phyloP scores from a whole-genome alignment of 2,329 filamentous ascomycete genomes.

The Colletotrichum filicis region DNA sequence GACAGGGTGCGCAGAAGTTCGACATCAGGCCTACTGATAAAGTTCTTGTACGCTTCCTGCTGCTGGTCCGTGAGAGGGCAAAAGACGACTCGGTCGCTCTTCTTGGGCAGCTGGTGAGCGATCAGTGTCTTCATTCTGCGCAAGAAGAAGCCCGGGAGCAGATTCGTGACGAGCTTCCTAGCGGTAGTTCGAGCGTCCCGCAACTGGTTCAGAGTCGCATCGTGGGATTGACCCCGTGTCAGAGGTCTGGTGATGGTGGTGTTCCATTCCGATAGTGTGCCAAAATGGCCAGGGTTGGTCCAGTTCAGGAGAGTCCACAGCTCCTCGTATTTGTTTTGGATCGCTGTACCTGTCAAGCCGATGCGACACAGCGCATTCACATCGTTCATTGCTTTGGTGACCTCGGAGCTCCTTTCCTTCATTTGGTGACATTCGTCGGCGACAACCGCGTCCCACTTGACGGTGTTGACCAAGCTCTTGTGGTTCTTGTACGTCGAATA shows the following conservation, averaged over 20 bases:
- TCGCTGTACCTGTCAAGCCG: slow-evolving; percentile 93
- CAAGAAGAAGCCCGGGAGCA: slow-evolving; percentile 90
- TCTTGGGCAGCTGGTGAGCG: slow-evolving; percentile 91
- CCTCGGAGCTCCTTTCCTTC: slow-evolving; percentile 82
- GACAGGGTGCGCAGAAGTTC: slow-evolving; percentile 74
- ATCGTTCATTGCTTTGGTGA: slow-evolving; percentile 87
- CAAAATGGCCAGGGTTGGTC: slow-evolving; percentile 85
- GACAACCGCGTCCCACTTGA: slow-evolving; percentile 93
- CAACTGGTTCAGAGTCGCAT: slow-evolving; percentile 86
- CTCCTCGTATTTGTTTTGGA: slow-evolving; percentile 98
- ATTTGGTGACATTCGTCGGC: slow-evolving; percentile 94
- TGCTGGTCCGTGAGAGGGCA: slow-evolving; percentile 89
- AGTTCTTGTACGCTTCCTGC: slow-evolving; percentile 82
- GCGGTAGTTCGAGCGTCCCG: slow-evolving; percentile 85
- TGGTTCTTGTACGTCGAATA: slow-evolving; percentile 90
- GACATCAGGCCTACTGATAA: slow-evolving; percentile 79
- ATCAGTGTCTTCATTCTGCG: slow-evolving; percentile 94
- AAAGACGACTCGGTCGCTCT: slow-evolving; percentile 94
- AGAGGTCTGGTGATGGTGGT: slow-evolving; percentile 81
- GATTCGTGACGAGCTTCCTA: slow-evolving; percentile 84
- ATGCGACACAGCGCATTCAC: slow-evolving; percentile 93
- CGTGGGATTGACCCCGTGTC: slow-evolving; percentile 89
- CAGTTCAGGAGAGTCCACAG: slow-evolving; percentile 96
- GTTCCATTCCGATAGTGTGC: slow-evolving; percentile 78
- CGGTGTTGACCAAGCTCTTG: slow-evolving; percentile 78